Evolutionary conservation across 202 grass and related monocot species (phyloP).

Genomic region (Zoysia matrella): DNA sequence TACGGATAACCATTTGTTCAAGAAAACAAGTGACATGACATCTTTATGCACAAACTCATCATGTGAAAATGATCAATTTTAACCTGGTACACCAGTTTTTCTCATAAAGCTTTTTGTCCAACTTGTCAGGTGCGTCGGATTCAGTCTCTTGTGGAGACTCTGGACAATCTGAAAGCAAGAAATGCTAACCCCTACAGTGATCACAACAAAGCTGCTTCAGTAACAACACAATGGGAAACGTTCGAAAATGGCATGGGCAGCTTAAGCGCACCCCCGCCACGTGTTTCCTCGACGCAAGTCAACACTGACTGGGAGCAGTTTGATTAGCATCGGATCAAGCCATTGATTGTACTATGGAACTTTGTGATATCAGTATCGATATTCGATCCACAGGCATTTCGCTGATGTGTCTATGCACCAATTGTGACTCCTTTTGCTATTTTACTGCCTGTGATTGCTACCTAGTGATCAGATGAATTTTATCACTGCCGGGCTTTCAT

Average conservation of each 20-base stretch:
- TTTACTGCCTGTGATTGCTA: constrained; percentile 33
- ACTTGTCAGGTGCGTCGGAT: constrained; percentile 69
- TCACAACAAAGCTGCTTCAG: constrained; percentile 53
- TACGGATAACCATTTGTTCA: too few relatives aligned
- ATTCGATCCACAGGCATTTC: constrained; percentile 16
- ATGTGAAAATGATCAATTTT: not conserved
- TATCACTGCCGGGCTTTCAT: not conserved
- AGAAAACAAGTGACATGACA: too few relatives aligned
- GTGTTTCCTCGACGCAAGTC: constrained; percentile 46
- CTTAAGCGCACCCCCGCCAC: constrained; percentile 56
- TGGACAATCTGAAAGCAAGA: constrained; percentile 85
- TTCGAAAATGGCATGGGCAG: constrained; percentile 75
- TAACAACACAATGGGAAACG: constrained; percentile 81
- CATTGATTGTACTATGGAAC: constrained; percentile 39
- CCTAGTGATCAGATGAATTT: constrained; percentile 29
- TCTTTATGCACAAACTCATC: not conserved
- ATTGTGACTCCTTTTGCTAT: constrained; percentile 34
- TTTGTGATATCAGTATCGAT: constrained; percentile 20
- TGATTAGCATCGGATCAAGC: constrained; percentile 44
- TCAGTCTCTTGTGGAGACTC: constrained; percentile 75
- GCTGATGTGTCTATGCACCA: constrained; percentile 52
- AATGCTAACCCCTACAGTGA: constrained; percentile 72
- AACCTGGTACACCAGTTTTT: not conserved
- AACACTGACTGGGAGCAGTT: constrained; percentile 82
- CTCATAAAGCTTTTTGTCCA: constrained; percentile 16